Base-by-base conservation (phyloP, 2,329 filamentous ascomycete species). In the Dendryphion nanum region DNA sequence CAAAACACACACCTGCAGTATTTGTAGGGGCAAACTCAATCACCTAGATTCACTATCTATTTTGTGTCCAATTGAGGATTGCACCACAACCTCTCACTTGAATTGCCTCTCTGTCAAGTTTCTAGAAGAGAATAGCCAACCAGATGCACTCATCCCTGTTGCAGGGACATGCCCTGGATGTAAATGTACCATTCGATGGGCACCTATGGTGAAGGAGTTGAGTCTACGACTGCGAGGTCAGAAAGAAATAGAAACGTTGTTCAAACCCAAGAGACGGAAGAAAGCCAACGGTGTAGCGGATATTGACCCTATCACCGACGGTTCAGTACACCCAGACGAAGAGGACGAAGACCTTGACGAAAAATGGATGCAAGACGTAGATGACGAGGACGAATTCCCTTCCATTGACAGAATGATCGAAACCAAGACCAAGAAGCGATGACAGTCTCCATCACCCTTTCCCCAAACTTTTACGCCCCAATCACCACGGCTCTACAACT, bases 131-230 rank as follows among this genome's bases (percentile, higher is more conserved):
- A 61, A 70, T 21, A 51, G 55, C 4, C 51, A 62, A 12, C 30
- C 34, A 13, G 61, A 60, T n/a, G 51, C 55, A 2, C 53, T 95
- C 2, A 57, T 95, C 1, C 91, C 91, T 0, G 71, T 78, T 2
- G 59, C 73, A 21, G 89, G 89, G 2, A 64, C 54, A 2, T 97
- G 91, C 66, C 88, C 88, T 0, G 68, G 69, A 15, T 97, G 91
- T 57, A 66, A 73, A 1, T 71, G 72, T 0, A 64, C 71, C 4
- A 67, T 89, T 2, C 62, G 73, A 35, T 97, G 91, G 91, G 72
- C 75, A 0, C 78, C 85, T 33, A 79, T 96, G 68, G 85, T 94
- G 70, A 90, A 82, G 58, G 90, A 95, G 59, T 66, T 95, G 51
- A 93, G 78, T 35, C 67, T 95, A 33, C 77, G 91, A 20, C 71